Conservation (phyloP, 139 green algal species). For the Chlorella sp. region DNA sequence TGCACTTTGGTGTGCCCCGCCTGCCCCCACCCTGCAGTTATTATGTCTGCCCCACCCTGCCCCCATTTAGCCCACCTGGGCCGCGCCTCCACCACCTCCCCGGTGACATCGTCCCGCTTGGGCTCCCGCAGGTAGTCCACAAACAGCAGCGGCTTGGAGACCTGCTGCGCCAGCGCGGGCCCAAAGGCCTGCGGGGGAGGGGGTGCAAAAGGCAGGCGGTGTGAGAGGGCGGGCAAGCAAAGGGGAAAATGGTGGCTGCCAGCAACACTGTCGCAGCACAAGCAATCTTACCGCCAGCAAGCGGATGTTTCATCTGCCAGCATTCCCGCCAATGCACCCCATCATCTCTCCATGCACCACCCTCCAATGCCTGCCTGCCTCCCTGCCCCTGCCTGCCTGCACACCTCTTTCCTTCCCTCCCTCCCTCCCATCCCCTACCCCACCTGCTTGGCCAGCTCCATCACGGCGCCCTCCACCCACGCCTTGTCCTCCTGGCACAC, state of each 20-base stretch:
- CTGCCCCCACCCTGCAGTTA: background rate
- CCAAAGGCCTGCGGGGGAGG: slow-evolving; percentile 61
- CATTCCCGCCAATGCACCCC: too few species aligned
- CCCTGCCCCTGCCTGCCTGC: background rate
- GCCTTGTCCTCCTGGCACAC: slow-evolving; percentile 86
- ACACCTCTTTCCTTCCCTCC: background rate
- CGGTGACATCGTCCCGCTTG: slow-evolving; percentile 83
- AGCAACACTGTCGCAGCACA: background rate
- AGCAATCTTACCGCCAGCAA: background rate
- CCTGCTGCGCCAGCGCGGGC: slow-evolving; percentile 70
- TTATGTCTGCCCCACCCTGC: too few species aligned
- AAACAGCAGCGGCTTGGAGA: slow-evolving; percentile 89
- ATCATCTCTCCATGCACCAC: background rate
- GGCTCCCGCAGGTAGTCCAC: slow-evolving; percentile 95
- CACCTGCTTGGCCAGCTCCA: slow-evolving; percentile 66
- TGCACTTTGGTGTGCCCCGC: background rate
- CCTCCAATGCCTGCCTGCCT: background rate
- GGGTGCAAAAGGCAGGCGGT: background rate
- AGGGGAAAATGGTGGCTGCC: background rate
- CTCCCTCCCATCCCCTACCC: background rate
- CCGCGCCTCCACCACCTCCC: slow-evolving; percentile 76
- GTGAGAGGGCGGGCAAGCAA: background rate
- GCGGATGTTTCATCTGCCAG: background rate
- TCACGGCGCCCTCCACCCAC: slow-evolving; percentile 80
- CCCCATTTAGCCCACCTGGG: slow-evolving; percentile 69